Base-by-base conservation (phyloP, 1,284 basidiomycete species). In the Ganoderma leucocontextum region DNA sequence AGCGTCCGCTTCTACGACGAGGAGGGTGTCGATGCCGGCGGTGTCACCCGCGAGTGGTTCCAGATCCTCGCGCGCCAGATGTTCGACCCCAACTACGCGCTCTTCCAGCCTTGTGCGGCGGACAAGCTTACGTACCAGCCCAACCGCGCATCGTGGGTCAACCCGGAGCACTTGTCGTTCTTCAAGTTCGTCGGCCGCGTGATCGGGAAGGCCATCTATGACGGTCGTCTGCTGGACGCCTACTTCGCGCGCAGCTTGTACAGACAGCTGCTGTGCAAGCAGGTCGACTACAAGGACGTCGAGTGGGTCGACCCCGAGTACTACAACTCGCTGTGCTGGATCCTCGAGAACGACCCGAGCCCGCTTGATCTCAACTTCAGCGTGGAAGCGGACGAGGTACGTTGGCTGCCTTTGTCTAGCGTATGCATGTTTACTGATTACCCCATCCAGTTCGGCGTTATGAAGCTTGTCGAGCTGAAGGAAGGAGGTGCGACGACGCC, bases 161-260 rank as follows among this genome's bases (percentile, higher is more conserved):
- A 99, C 78, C 94, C 94, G 5, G 95, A 99, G 76, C 97, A 99
- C 81, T 82, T 99, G 55, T 91, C 93, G 19, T 99, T 98, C 88
- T 99, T 99, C 93, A 97, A 96, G 78, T 99, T 99, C 76, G 96
- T 99, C 57, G 98, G 98, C 6, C 92, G 97, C 55, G 92, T 99
- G 74, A 98, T 99, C 74, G 97, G 98, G 53, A 95, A 96, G 80
- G 96, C 96, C 9, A 96, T 97, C 73, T 96, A 95, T 79, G 97
- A 99, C 77, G 96, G 96, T 4, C 91, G 98, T 22, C 85, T 99
- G 41, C 88, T 99, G 47, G 98, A 99, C 80, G 98, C 98, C 12
- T 98, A 99, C 85, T 99, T 99, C 79, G 95, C 95, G 25, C 90
- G 97, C 71, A 97, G 96, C 74, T 83, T 98, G 80, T 98, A 99